Evolutionary conservation across 192 early-diverging fungal species (phyloP), one percentile per base, ranked within the genome.

Genomic region (Backusella morwellensis): DNA sequence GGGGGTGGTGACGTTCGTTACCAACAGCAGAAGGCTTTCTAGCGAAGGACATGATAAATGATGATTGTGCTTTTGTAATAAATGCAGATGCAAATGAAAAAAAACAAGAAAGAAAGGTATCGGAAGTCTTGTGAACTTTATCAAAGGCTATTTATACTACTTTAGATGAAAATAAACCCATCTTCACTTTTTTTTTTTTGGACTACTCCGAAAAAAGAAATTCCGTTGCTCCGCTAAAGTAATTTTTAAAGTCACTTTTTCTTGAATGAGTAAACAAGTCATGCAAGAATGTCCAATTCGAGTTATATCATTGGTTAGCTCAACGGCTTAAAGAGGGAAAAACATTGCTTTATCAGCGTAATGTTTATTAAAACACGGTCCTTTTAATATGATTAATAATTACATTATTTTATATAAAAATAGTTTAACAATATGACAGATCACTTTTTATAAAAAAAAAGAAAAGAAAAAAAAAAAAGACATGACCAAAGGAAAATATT

Each of bases 1-100:
- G 86, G 44, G 86, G 85, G 47, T 88, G 86, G 73, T 84, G 82
- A 73, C 79, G 75, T 32, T 87, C 84, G 29, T 66, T 52, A 52
- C 56, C 72, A 66, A 47, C 35, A 35, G 78, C 41, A 70, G 78
- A 68, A 8, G 73, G 41, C 47, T 79, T 74, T 79, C 78, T 73
- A 54, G 66, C 66, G 32, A 75, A 70, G 15, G 71, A 66, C 68
- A 73, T 75, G 23, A 14, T 59, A 14, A 44, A 44, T 44, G 42
- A 14, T 44, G 9, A 14, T 29, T 59, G 3, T 71, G 23, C 6
- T 14, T 34, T 44, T 72, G 19, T 40, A 44, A 23, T 11, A 69
- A 35, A 69, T 40, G 42, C 26, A 50, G 29, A 8, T 47, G 42
- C 29, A 42, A 72, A 50, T 41, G 12, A 32, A 21, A 42, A 15